Percentiles rank a stretch among this genome's conserved stretches.
phyloP scores from a whole-genome alignment of 164 flowering plant genomes.

The Kingdonia uniflora region DNA sequence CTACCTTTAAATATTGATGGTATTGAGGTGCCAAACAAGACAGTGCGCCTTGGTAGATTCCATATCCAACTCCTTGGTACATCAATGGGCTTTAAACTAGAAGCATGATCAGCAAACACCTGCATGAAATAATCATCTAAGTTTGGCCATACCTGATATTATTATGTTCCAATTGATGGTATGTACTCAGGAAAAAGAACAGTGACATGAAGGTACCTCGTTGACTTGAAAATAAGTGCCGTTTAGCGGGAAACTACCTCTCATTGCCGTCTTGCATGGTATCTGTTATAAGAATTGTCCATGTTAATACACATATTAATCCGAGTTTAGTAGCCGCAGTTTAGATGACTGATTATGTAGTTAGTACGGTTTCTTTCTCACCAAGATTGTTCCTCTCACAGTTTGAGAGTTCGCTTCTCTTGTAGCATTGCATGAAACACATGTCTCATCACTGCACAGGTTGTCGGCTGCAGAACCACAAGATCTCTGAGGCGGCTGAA shows the following conservation, averaged over 20 bases:
- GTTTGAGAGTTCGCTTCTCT: constrained; percentile 57
- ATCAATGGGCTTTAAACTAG: constrained; percentile 70
- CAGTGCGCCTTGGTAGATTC: constrained; percentile 75
- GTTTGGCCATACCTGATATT: neutral
- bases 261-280: constrained; percentile 89
- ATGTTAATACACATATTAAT: constrained; percentile 1
- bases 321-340: too few relatives aligned
- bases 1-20: constrained; percentile 87
- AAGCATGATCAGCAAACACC: constrained; percentile 95
- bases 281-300: constrained; percentile 36
- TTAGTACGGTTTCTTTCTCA: constrained; percentile 15
- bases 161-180: neutral
- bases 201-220: constrained; percentile 43
- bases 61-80: constrained; percentile 79
- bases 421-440: constrained; percentile 62
- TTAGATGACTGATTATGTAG: too few relatives aligned
- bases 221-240: constrained; percentile 99
- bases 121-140: constrained; percentile 19
- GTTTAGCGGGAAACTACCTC: constrained; percentile 90
- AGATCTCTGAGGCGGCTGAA: constrained; percentile 47
- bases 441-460: constrained; percentile 46
- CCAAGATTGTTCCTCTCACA: constrained; percentile 81
- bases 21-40: constrained; percentile 81
- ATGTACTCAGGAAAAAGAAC: neutral
- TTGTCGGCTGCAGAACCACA: constrained; percentile 35